These are phyloP conservation scores for Cercophora sp. DNA, from an alignment of 495 filamentous ascomycete genomes.

Conservation along the genomic window DNA sequence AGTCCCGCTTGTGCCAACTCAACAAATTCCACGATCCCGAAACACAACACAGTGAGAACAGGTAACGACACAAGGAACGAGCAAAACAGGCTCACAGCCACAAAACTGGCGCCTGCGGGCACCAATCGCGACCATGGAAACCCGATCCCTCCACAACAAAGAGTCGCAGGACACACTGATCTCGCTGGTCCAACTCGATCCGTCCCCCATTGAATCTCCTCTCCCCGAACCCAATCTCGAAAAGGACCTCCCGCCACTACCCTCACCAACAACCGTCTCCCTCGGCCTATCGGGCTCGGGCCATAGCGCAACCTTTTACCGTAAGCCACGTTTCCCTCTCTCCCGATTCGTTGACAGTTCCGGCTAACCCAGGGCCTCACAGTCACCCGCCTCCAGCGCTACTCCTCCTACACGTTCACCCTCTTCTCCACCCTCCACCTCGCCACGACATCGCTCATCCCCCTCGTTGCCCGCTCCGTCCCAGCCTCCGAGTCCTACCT, in stretches of 20 bases:
- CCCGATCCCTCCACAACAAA: conserved; percentile 23
- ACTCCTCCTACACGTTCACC: conserved; percentile 82
- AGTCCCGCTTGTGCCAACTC: conserved; percentile 1
- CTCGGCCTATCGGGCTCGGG: conserved; percentile 56
- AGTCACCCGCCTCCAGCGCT: conserved; percentile 80
- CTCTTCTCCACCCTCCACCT: conserved; percentile 75
- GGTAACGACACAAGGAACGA: not conserved
- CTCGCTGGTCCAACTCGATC: conserved; percentile 75
- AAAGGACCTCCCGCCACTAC: conserved; percentile 51
- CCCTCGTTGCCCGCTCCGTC: conserved; percentile 54
- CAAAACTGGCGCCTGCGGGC: conserved; percentile 4
- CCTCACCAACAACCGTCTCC: conserved; percentile 13
- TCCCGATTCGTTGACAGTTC: not conserved
- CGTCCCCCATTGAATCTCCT: conserved; percentile 68
- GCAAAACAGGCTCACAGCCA: not conserved
- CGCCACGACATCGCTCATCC: conserved; percentile 73
- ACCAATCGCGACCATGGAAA: conserved; percentile 25
- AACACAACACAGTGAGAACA: not conserved
- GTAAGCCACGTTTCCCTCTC: conserved; percentile 37
- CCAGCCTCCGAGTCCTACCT: conserved; percentile 58
- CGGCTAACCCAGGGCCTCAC: conserved; percentile 7
- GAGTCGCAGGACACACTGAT: conserved; percentile 52
- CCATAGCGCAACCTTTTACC: conserved; percentile 56
- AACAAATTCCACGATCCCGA: conserved; percentile 5
- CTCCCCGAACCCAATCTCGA: conserved; percentile 44